Evolutionary conservation across 306 rosid genomes (phyloP), one percentile per base, ranked within the genome.

Genomic region (Lablab purpureus): DNA sequence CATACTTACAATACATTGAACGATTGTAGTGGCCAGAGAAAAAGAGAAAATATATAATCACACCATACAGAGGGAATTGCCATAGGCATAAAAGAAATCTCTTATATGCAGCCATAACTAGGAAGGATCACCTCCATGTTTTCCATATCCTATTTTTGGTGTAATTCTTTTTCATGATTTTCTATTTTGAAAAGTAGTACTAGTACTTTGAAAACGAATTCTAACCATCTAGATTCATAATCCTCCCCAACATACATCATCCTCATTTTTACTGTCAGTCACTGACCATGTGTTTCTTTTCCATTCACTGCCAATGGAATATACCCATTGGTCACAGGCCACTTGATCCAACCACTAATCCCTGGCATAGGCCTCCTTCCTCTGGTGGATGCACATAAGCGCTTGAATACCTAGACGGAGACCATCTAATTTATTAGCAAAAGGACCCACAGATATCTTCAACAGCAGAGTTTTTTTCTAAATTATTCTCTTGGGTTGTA

Each of bases 291-390:
- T 60, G 49, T 30, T 69, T 71, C 37, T 30, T 68, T 68, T 1
- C 69, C 50, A 67, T 43, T 59, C 67, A 52, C 70, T 27, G 25
- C 45, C 49, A 55, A 67, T 67, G 76, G 37, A 69, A 69, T 52
- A 58, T 25, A 28, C 10, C 6, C 28, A 30, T 23, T 58, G 28
- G 19, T 37, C 15, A 69, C 19, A 8, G 18, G 22, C 51, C 30
- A 78, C 62, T 21, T 56, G 46, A 56, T 78, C 47, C 49, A 69
- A 78, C 41, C 51, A 59, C 52, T 37, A 59, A 58, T 22, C 58
- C 10, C 5, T 7, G 22, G 71, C 64, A 70, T 17, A 45, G 28
- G 72, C 62, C 40, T 60, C 22, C 83, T 59, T 59, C 71, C 65
- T 47, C 54, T 5, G 0, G 41, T 47, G 77, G 30, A 79, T 45